Evolutionary conservation across 805 yeast species (phyloP), one percentile per base, ranked within the genome.

Genomic region (Hanseniaspora jakobsenii): DNA sequence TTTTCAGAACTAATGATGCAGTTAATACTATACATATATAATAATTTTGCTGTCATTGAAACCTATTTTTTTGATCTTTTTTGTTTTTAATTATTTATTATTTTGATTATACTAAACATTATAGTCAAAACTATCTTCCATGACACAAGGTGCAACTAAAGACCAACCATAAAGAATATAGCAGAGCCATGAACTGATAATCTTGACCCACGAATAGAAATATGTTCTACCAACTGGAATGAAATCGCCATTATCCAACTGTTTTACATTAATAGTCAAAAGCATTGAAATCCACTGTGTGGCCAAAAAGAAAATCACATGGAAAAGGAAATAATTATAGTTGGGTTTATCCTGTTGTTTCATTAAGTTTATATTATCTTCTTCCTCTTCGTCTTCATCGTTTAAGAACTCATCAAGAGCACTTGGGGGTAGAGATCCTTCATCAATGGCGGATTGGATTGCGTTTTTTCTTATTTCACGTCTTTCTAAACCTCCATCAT

Each of bases 171-270:
- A 91, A 39, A 91, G 68, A 6, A 68, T 66, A 58, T 77, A 91
- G 59, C 98, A 93, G 36, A 82, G 73, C 94, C 96, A 86, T 1
- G 96, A 81, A 56, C 93, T 78, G 14, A 81, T 69, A 47, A 91
- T 83, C 63, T 91, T 91, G 38, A 89, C 85, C 95, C 95, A 86
- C 4, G 94, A 77, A 52, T 89, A 80, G 59, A 89, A 91, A 62
- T 89, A 87, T 0, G 98, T 89, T 56, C 98, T 70, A 0, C 99
- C 99, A 7, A 91, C 97, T 0, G 98, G 98, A 9, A 85, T 78
- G 55, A 91, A 91, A 49, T 85, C 91, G 3, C 94, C 95, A 43
- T 75, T 72, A 49, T 78, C 81, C 54, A 81, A 91, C 48, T 75
- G 78, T 40, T 82, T 77, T 27, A 91, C 96, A 56, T 87, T 89